Evolutionary conservation across 2,329 filamentous ascomycete species (phyloP), one percentile per base, ranked within the genome.

Genomic region (Alternaria sp.): DNA sequence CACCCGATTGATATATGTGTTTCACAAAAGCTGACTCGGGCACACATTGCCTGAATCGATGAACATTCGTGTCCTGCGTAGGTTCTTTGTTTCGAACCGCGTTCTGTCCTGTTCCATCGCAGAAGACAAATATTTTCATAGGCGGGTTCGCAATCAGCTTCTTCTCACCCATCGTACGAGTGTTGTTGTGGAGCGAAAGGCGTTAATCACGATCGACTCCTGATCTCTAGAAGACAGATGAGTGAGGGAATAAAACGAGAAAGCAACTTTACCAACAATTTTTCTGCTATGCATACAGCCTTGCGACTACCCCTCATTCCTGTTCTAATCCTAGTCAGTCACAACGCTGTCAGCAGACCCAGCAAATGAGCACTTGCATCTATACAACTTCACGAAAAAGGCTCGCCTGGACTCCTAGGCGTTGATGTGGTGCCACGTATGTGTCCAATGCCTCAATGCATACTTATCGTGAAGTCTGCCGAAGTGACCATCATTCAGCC

Each of bases 1-100:
- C 14, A 2, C 30, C 30, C 4, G 30, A 2, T 15, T 4, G 12
- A 33, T 33, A 33, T 15, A 33, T 33, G 3, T 33, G 30, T 6
- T 33, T 15, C 1, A 15, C 1, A 1, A 9, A 37, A 4, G 0
- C 1, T 2, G 11, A 3, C 14, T 15, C 30, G 14, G 7, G 15
- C 5, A 37, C 33, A n/a, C 33, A 37, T n/a, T 9, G 3, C 33
- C 4, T 37, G 33, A 37, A 37, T 9, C 33, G 33, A 1, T 37
- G 33, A 1, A 37, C 33, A 37, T 37, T 37, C 2, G 14, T 37
- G 0, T 37, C 0, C 2, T 37, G 14, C 14, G 33, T 37, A 9
- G 33, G 33, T 37, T 37, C 30, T 0, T 1, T 0, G 30, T 37
- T 37, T n/a, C 1, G 3, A 5, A 2, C 0, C 30, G 30, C 30